Base-by-base conservation (phyloP, 2,329 filamentous ascomycete species). In the Trichoderma sp. region DNA sequence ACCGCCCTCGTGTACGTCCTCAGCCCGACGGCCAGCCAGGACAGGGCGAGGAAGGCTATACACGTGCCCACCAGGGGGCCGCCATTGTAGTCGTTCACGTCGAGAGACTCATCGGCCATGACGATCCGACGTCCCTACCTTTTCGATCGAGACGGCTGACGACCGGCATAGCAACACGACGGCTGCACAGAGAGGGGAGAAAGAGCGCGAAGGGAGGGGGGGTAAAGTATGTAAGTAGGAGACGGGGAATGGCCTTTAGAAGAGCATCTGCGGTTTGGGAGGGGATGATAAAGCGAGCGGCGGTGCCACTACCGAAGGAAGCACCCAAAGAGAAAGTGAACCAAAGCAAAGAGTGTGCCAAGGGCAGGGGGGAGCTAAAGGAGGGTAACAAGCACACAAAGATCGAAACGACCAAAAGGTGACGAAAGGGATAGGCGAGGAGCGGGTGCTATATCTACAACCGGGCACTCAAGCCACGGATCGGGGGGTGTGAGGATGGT, bases 1-100 rank as follows among this genome's bases (percentile, higher is more conserved):
- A 77, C 72, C 5, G 72, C 73, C 65, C 80, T 75, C 14, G 80
- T 81, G 70, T 81, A 82, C n/a, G 72, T 76, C 63, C 81, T 75
- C 50, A 83, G 71, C 15, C 73, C 70, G 44, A 82, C 77, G 30
- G 80, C 77, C 14, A 81, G 62, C 76, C 78, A 81, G 55, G 75
- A 80, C 19, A 81, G 67, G 19, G 67, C 68, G 52, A 82, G 73
- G 51, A 82, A 75, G 17, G 74, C 66, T 44, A 74, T 69, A 47
- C 75, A 75, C 28, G 78, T 76, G 64, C 65, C 72, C 26, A 81
- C 71, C 60, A 82, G 69, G 43, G 73, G 70, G 34, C 65, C 69
- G 68, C 77, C 77, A 68, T 81, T 81, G 69, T 78, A 74, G 66
- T 80, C 76, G 39, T 67, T 70, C 45, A 77, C 69, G 63, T 81